These are phyloP conservation scores for Ascochyta rabiei DNA, from an alignment of 2,329 filamentous ascomycete genomes.

Conservation along the genomic window DNA sequence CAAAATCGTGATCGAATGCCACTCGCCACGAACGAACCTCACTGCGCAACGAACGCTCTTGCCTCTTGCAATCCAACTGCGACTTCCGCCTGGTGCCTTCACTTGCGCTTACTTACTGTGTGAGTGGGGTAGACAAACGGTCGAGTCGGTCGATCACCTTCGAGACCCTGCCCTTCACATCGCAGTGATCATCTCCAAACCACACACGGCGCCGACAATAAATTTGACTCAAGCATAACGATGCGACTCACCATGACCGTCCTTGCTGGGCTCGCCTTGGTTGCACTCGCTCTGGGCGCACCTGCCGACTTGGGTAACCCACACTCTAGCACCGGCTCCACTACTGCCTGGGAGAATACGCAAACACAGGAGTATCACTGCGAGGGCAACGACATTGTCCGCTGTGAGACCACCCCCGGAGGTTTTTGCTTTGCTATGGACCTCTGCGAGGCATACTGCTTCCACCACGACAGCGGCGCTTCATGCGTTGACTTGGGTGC, in stretches of 20 bases:
- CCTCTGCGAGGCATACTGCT: slow-evolving; percentile 1
- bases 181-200: not conserved
- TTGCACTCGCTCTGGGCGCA: slow-evolving; percentile 1
- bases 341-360: not conserved
- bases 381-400: not conserved
- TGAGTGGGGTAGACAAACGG: slow-evolving; percentile 5
- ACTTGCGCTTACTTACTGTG: not conserved
- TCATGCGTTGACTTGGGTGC: not conserved
- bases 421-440: not conserved
- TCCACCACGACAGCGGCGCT: slow-evolving; percentile 1
- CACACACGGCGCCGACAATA: not conserved
- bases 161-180: not conserved
- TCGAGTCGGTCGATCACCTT: not conserved
- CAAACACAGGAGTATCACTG: not conserved
- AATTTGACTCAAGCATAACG: not conserved
- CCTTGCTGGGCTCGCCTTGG: not conserved
- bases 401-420: not conserved
- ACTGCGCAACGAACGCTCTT: not conserved
- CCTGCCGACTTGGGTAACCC: not conserved
- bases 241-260: not conserved
- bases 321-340: not conserved
- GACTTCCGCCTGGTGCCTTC: slow-evolving; percentile 6
- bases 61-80: not conserved
- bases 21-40: not conserved
- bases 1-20: not conserved